Percentiles rank a stretch among this genome's conserved stretches.
Conservation (phyloP, 2,329 filamentous ascomycete genomes). For the Alternaria brassicicola region DNA sequence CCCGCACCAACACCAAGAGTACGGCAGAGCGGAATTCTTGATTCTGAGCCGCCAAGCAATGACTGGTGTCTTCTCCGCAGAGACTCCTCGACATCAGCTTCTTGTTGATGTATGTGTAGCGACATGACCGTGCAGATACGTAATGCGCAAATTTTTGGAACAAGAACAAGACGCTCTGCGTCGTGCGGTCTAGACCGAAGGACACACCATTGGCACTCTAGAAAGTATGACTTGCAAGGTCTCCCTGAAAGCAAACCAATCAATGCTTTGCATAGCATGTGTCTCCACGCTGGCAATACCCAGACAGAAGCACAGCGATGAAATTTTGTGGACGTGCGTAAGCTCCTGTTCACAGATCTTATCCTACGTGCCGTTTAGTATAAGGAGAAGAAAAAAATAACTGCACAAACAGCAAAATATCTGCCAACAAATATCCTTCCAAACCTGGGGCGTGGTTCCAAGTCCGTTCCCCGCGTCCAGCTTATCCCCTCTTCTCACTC, state of each 20-base stretch:
- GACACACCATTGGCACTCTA: neutral
- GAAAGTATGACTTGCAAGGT: neutral
- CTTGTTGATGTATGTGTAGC: neutral
- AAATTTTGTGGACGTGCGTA: too few species aligned
- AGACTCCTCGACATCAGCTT: neutral
- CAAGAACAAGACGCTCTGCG: neutral
- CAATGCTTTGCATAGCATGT: neutral
- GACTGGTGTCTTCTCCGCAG: neutral
- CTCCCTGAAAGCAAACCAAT: neutral
- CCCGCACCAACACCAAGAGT: slow-evolving; percentile 7
- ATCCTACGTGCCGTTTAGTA: too few species aligned
- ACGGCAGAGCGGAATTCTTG: slow-evolving; percentile 2
- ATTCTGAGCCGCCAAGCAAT: slow-evolving; percentile 1
- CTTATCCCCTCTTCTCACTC: neutral
- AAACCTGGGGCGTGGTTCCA: neutral
- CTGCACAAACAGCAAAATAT: neutral
- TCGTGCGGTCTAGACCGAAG: neutral
- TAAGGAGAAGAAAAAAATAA: neutral
- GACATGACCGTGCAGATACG: neutral
- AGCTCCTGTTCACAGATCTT: too few species aligned
- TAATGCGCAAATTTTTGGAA: neutral
- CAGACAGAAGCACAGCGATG: neutral
- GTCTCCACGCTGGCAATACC: neutral
- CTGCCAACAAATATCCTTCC: neutral
- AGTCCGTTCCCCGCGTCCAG: neutral